Evolutionary conservation across 2,329 filamentous ascomycete genomes (phyloP).

Genomic region (Cercospora janseana): DNA sequence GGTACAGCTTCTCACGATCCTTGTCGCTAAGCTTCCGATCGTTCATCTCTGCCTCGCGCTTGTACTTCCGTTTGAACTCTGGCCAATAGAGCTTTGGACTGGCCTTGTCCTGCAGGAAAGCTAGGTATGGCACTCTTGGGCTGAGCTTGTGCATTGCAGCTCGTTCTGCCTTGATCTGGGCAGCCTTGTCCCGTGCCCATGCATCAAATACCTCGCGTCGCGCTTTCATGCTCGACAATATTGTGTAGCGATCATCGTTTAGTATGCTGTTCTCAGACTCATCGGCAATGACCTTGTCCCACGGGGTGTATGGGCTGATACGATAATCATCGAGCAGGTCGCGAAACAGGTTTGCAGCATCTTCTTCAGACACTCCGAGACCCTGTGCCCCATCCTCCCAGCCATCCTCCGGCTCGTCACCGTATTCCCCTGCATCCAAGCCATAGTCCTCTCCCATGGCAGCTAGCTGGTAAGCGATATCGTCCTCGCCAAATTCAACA

Average conservation of each 20-base stretch:
- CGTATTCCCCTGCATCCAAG: constrained; percentile 73
- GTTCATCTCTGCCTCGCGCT: constrained; percentile 76
- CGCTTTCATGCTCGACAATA: constrained; percentile 74
- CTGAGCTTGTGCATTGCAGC: constrained; percentile 77
- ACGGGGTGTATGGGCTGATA: constrained; percentile 84
- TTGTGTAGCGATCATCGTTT: constrained; percentile 83
- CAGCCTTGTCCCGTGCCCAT: constrained; percentile 78
- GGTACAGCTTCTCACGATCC: constrained; percentile 75
- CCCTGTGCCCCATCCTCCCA: constrained; percentile 73
- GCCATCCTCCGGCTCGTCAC: constrained; percentile 55
- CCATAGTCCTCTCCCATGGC: constrained; percentile 86
- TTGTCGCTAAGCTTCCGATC: constrained; percentile 60
- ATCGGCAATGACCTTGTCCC: constrained; percentile 79
- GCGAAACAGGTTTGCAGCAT: constrained; percentile 75
- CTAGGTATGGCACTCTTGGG: constrained; percentile 76
- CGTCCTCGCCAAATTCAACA: constrained; percentile 87
- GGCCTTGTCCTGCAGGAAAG: constrained; percentile 75
- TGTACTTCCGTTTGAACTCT: constrained; percentile 90
- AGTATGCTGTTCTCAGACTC: constrained; percentile 67
- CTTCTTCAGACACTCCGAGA: constrained; percentile 67
- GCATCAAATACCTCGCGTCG: constrained; percentile 79
- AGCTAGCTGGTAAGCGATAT: constrained; percentile 88
- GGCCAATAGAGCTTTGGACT: constrained; percentile 95
- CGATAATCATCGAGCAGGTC: constrained; percentile 79
- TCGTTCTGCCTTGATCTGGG: constrained; percentile 67